phyloP scores from a whole-genome alignment of 2,329 filamentous ascomycete species.

The Immersiporthe knoxdaviesiana region DNA sequence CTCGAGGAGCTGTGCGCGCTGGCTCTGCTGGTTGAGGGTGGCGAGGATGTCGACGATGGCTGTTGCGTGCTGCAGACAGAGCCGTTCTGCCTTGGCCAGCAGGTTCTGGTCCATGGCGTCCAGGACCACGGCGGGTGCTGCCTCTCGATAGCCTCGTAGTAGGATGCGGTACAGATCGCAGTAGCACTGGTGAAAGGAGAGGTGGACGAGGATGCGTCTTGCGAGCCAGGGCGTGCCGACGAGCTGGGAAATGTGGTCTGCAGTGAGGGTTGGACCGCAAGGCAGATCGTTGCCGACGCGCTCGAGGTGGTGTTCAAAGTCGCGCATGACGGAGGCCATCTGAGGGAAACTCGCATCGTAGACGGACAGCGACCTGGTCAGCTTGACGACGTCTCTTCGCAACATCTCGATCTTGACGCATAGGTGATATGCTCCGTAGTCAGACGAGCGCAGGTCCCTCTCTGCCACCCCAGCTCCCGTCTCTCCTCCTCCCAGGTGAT shows the following conservation, averaged over 20 bases:
- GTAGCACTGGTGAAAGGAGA: slow-evolving; percentile 47
- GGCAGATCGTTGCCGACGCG: slow-evolving; percentile 21
- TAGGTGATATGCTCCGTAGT: slow-evolving; percentile 28
- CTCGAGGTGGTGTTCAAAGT: slow-evolving; percentile 26
- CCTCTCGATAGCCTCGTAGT: slow-evolving; percentile 45
- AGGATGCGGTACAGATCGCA: slow-evolving; percentile 51
- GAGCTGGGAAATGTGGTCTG: slow-evolving; percentile 16
- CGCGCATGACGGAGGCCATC: slow-evolving; percentile 24
- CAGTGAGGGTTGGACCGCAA: slow-evolving; percentile 13
- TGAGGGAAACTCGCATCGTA: slow-evolving; percentile 22
- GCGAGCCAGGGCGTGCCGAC: slow-evolving; percentile 32
- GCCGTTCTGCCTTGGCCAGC: slow-evolving; percentile 35
- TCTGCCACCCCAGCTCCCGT: slow-evolving; percentile 4
- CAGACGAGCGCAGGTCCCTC: slow-evolving; percentile 17
- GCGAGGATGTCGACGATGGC: slow-evolving; percentile 30
- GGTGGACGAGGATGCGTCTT: slow-evolving; percentile 38
- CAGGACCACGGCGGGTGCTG: slow-evolving; percentile 40
- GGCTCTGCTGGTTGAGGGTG: slow-evolving; percentile 32
- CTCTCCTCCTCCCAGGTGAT: background rate
- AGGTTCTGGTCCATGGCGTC: slow-evolving; percentile 36
- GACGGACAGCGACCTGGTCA: slow-evolving; percentile 27
- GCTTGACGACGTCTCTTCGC: slow-evolving; percentile 31
- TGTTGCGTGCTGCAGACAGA: slow-evolving; percentile 26
- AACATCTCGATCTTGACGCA: slow-evolving; percentile 34
- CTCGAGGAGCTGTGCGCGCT: slow-evolving; percentile 28